Evolutionary conservation across 2,329 filamentous ascomycete genomes (phyloP).

Genomic region (Colletotrichum brevisporum): DNA sequence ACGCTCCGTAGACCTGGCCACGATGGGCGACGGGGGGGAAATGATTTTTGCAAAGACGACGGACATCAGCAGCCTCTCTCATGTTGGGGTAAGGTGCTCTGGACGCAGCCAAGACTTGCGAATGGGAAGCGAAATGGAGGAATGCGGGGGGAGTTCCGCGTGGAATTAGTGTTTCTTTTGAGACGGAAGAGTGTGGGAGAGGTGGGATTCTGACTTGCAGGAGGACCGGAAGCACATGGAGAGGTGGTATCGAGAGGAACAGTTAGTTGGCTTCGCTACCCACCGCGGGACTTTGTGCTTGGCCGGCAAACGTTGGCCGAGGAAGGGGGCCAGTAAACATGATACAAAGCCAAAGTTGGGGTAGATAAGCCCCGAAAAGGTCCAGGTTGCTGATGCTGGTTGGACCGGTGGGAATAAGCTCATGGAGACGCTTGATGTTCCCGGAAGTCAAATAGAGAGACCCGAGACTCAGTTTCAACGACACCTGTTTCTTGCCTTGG

Average conservation of each 20-base stretch:
- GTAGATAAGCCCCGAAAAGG: not conserved
- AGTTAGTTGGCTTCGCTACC: not conserved
- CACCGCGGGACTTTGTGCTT: not conserved
- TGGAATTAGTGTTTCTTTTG: not conserved
- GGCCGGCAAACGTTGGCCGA: not conserved
- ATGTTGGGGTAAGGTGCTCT: not conserved
- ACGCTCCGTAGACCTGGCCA: constrained; percentile 7
- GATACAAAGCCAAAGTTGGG: not conserved
- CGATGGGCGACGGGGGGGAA: not conserved
- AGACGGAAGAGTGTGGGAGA: too few relatives aligned
- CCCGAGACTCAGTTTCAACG: not conserved
- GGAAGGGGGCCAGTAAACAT: not conserved
- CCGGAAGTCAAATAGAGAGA: constrained; percentile 6
- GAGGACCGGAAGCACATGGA: not conserved
- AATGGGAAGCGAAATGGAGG: constrained; percentile 6
- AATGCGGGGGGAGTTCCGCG: not conserved
- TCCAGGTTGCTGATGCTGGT: not conserved
- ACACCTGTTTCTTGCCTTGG: too few relatives aligned
- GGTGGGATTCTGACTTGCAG: too few relatives aligned
- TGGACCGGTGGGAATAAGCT: constrained; percentile 14
- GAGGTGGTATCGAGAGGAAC: not conserved
- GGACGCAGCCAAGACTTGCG: constrained; percentile 20
- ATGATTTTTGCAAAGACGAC: not conserved
- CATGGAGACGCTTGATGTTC: not conserved
- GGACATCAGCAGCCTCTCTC: too few relatives aligned